Evolutionary conservation across 208 protist genomes (phyloP).

Genomic region (Porcisia hertigi): DNA sequence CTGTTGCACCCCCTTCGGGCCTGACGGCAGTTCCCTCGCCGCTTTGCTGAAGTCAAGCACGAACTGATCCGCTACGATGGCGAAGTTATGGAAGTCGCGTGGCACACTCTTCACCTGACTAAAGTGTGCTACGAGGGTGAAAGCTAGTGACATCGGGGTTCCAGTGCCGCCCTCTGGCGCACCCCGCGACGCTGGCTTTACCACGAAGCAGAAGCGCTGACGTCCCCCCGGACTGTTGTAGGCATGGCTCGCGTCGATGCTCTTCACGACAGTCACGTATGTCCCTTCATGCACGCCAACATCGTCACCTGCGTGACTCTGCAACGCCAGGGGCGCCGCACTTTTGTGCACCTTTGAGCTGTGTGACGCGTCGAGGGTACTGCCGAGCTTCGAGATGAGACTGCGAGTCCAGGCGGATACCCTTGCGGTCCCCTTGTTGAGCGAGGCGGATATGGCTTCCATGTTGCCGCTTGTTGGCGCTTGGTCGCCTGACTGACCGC

Average conservation of each 20-base stretch:
- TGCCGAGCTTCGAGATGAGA: slow-evolving; percentile 30
- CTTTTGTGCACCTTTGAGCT: slow-evolving; percentile 11
- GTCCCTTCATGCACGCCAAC: slow-evolving; percentile 19
- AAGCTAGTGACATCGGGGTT: slow-evolving; percentile 44
- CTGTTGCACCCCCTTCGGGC: slow-evolving; percentile 7
- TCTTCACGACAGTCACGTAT: slow-evolving; percentile 39
- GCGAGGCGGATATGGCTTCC: slow-evolving; percentile 50
- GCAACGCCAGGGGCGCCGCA: slow-evolving; percentile 8
- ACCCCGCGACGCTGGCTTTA: slow-evolving; percentile 38
- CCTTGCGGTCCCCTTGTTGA: slow-evolving; percentile 45
- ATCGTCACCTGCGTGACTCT: neutral
- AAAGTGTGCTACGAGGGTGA: slow-evolving; percentile 56
- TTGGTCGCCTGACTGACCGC: slow-evolving; percentile 29
- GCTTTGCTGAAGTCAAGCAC: slow-evolving; percentile 53
- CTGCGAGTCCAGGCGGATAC: slow-evolving; percentile 51
- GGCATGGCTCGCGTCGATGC: slow-evolving; percentile 57
- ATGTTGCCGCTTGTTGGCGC: slow-evolving; percentile 58
- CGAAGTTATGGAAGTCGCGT: slow-evolving; percentile 55
- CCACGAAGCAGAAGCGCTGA: slow-evolving; percentile 42
- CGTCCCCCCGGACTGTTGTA: slow-evolving; percentile 59
- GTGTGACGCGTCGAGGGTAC: neutral
- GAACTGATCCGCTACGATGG: slow-evolving; percentile 55
- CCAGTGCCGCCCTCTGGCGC: slow-evolving; percentile 28
- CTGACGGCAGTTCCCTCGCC: slow-evolving; percentile 12
- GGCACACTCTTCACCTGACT: slow-evolving; percentile 18